Percentiles rank a stretch among this genome's conserved stretches.
Conservation (phyloP, 1,284 basidiomycete species). For the Heterobasidion annosum region DNA sequence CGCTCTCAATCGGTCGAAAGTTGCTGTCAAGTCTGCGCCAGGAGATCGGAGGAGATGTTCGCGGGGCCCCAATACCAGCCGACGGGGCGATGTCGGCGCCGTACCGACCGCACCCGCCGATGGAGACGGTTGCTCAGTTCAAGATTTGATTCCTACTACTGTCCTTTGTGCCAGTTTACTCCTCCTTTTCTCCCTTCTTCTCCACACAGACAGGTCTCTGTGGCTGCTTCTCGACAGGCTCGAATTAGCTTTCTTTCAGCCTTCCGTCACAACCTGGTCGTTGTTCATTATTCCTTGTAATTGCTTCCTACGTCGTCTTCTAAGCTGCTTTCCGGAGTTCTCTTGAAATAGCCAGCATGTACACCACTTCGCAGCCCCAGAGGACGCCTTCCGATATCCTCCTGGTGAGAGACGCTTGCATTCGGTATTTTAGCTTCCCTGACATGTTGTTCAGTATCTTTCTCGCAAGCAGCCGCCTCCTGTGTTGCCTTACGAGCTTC, state of each 20-base stretch:
- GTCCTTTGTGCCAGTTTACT: not conserved
- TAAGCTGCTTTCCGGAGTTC: not conserved
- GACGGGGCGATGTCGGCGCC: no score
- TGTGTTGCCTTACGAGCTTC: slow-evolving; percentile 20
- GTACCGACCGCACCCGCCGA: no score
- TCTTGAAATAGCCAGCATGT: not conserved
- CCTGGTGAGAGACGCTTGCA: not conserved
- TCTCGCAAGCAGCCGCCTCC: slow-evolving; percentile 14
- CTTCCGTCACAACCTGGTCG: not conserved
- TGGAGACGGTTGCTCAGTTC: not conserved
- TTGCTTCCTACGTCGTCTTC: not conserved
- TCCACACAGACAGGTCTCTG: not conserved
- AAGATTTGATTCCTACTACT: not conserved
- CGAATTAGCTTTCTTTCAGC: not conserved
- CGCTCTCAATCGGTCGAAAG: no score
- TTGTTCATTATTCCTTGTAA: not conserved
- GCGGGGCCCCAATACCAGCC: no score
- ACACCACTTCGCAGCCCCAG: not conserved
- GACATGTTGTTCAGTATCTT: slow-evolving; percentile 14
- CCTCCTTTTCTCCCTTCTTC: not conserved
- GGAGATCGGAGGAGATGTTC: no score
- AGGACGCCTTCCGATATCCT: not conserved
- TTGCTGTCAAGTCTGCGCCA: no score
- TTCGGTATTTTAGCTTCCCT: not conserved
- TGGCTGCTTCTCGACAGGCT: not conserved